phyloP scores from a whole-genome alignment of 208 protist species.

The Acanthamoeba culbertsoni region DNA sequence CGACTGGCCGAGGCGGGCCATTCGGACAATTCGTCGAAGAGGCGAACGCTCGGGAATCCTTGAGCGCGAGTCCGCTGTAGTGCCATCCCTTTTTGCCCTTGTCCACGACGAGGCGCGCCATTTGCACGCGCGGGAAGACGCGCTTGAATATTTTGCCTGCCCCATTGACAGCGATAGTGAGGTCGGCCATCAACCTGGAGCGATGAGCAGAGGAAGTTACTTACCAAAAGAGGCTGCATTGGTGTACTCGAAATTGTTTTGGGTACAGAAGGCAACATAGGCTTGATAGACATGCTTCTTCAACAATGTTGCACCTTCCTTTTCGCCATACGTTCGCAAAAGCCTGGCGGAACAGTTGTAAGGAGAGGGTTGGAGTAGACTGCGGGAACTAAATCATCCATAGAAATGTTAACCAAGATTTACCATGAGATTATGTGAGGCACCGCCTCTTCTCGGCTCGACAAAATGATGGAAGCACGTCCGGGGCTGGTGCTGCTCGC shows the following conservation, averaged over 20 bases:
- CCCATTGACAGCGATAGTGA: too few species aligned
- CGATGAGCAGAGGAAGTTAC: background rate
- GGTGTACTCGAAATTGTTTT: background rate
- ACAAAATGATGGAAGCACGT: background rate
- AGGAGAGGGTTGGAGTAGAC: background rate
- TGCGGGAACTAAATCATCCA: background rate
- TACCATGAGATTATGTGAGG: background rate
- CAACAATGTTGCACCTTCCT: background rate
- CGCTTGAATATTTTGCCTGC: constrained; percentile 27
- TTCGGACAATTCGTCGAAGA: background rate
- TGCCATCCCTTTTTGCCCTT: constrained; percentile 28
- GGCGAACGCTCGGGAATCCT: background rate
- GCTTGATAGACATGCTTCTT: background rate
- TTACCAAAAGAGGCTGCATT: background rate
- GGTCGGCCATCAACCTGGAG: background rate
- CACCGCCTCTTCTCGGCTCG: background rate
- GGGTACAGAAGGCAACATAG: background rate
- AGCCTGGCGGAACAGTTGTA: background rate
- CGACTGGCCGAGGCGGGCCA: too few species aligned
- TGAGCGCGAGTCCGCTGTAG: background rate
- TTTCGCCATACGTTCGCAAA: background rate
- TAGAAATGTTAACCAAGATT: background rate
- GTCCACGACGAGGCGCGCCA: background rate
- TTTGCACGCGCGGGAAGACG: background rate
- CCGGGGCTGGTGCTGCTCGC: background rate